Percentiles rank a stretch among this genome's conserved stretches.
Evolutionary conservation across 169 alveolate species (phyloP).

Genomic region (Plasmodium fragile): DNA sequence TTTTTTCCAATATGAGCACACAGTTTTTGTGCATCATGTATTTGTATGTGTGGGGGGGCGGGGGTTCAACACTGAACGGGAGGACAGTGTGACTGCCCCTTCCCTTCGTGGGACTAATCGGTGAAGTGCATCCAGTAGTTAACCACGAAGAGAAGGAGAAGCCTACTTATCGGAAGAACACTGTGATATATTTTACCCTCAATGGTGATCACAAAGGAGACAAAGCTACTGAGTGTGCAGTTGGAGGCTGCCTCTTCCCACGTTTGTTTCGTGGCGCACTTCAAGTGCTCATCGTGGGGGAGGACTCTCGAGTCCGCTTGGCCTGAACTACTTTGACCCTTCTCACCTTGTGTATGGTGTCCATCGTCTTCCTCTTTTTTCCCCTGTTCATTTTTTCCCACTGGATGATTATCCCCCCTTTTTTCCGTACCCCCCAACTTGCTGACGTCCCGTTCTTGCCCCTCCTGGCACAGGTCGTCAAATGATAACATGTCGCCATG

Average conservation of each 20-base stretch:
- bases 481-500: conserved; percentile 17
- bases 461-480: neutral
- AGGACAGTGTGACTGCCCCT: neutral
- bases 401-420: neutral
- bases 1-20: neutral
- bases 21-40: neutral
- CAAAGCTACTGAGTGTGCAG: conserved; percentile 23
- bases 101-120: neutral
- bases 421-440: neutral
- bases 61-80: too few species aligned
- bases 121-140: conserved; percentile 68
- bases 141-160: conserved; percentile 34
- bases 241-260: neutral
- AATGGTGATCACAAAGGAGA: conserved; percentile 51
- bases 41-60: neutral
- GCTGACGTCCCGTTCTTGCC: neutral
- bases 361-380: neutral
- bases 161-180: conserved; percentile 60
- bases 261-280: neutral
- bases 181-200: conserved; percentile 67
- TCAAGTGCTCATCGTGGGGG: neutral
- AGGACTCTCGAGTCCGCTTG: neutral
- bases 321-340: too few species aligned
- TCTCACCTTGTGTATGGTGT: too few species aligned
- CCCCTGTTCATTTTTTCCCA: neutral